Evolutionary conservation across 2,329 filamentous ascomycete species (phyloP), one percentile per base, ranked within the genome.

Genomic region (Aaosphaeria pasadenensis): DNA sequence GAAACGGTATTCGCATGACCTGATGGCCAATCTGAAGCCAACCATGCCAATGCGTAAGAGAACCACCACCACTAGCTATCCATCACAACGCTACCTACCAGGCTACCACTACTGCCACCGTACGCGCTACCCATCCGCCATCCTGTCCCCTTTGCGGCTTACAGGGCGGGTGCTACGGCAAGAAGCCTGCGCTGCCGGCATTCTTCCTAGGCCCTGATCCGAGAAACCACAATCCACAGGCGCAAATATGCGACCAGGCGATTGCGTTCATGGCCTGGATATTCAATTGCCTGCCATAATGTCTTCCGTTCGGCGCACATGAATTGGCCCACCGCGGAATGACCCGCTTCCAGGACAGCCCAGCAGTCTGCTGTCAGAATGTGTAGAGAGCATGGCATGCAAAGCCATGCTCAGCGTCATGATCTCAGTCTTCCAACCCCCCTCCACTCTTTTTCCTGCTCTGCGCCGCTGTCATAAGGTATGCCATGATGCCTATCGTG

Each of bases 1-100:
- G 64, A 71, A 71, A 71, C 68, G 61, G 64, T 63, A 63, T 63
- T 56, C 59, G 69, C 66, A 67, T 67, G 65, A 67, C 67, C 55
- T 52, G 51, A 54, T 54, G 50, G 38, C 63, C 64, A 64, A 62
- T 66, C 64, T 67, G 62, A 65, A 56, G 59, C 62, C 58, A 56
- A 53, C 54, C 60, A 63, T 64, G 62, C 64, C 58, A 59, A 67
- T 69, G 67, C 65, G 62, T 67, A 64, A 63, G 52, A 60, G 60
- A 63, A 60, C 56, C 51, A 54, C 43, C 57, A 53, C 54, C 47
- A 56, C 17, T 24, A 24, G 17, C 17, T 24, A 24, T 24, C 17
- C 17, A 24, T 3, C 17, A 24, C 17, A 24, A 24, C 17, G 17
- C 17, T 24, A 24, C 17, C 17, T 24, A 24, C 17, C 17, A 24